Base-by-base conservation (phyloP, 345 rosid genomes). In the Brassica napus region DNA sequence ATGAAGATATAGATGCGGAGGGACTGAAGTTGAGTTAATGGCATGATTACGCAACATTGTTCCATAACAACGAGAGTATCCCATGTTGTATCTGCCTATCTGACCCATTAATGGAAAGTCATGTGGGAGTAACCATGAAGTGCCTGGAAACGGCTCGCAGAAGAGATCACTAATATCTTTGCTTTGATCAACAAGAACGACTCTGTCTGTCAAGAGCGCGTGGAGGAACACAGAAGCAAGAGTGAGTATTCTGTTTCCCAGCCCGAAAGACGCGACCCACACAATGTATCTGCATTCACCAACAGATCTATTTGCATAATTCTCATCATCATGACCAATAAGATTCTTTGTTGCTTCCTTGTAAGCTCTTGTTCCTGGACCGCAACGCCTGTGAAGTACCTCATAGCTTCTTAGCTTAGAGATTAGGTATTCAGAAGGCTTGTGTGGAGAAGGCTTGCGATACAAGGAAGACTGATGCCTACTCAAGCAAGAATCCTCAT, bases 401-500 rank as follows among this genome's bases (percentile, higher is more conserved):
- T 44, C 54, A 12, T 44, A 44, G 54, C 54, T 44, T 12, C 54
- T 44, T 2, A 44, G 5, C 54, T 44, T 44, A 44, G 54, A 44
- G 54, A 44, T 4, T 2, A 44, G 54, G 15, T 12, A 11, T 44
- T 44, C 4, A 44, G 15, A 12, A 44, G 54, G 4, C 1, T 44
- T 44, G 54, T 3, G 4, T 0, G 54, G 54, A 0, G 1, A 44
- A 44, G 54, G 5, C 54, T 44, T 44, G 5, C 54, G 54, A 3
- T 11, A 44, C 54, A 44, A 44, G 54, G 54, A 44, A 44, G 54
- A 44, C 54, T 44, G 60, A 57, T 82, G 72, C 64, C 86, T 82
- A 71, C 86, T 84, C 8, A 49, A 15, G 54, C 86, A 84, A 73
- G 81, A 74, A 16, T 26, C 69, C n/a, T 76, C 52, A 68, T 79